Percentiles rank a stretch among this genome's conserved stretches.
Conservation (phyloP, 345 rosid species). For the Eucalyptus tenuipes region DNA sequence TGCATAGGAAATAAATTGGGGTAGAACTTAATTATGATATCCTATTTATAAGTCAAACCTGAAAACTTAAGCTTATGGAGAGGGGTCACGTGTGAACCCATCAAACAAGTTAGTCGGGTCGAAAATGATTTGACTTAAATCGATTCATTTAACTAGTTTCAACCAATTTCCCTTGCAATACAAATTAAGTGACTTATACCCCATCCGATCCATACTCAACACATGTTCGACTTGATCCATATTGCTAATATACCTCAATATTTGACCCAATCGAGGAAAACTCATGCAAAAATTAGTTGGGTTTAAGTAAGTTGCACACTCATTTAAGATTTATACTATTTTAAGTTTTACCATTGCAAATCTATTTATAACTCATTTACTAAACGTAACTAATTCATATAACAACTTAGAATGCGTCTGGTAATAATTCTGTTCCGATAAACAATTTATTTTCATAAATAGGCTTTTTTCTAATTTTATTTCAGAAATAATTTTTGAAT, state of each 20-base stretch:
- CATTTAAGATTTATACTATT: too few species aligned
- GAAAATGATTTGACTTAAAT: background rate
- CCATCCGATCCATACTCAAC: fast-evolving
- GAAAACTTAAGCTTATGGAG: background rate
- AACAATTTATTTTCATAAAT: too few species aligned
- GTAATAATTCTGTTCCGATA: fast-evolving
- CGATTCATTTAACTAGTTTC: background rate
- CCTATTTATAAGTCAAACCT: background rate
- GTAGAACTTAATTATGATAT: fast-evolving
- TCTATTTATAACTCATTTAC: too few species aligned
- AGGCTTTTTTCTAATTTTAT: fast-evolving
- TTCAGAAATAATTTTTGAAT: fast-evolving
- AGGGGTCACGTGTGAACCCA: background rate
- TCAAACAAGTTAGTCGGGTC: fast-evolving
- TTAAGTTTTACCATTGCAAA: too few species aligned
- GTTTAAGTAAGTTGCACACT: too few species aligned
- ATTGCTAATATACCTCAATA: too few species aligned
- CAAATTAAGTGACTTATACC: background rate
- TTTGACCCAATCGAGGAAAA: too few species aligned
- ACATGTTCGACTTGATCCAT: background rate
- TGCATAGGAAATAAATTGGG: background rate
- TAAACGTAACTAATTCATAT: background rate
- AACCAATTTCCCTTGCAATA: too few species aligned
- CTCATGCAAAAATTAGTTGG: background rate
- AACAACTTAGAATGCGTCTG: too few species aligned